phyloP scores from a whole-genome alignment of 352 stramenopile species.

The Phytophthora uliginosa region DNA sequence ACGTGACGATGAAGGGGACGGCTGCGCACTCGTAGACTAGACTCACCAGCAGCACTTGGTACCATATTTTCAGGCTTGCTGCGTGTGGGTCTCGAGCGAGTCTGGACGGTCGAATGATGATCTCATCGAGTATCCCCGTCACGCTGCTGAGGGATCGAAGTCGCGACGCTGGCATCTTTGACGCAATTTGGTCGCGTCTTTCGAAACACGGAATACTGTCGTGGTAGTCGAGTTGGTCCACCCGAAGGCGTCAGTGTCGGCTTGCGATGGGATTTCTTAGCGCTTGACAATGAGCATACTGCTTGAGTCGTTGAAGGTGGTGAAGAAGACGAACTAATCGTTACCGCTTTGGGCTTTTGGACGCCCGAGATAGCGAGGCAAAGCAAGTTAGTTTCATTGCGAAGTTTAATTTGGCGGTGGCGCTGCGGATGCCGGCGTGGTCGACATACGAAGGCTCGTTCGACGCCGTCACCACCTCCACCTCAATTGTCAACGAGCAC shows the following conservation, averaged over 20 bases:
- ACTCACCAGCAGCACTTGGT: conserved; percentile 49
- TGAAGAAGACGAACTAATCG: neutral
- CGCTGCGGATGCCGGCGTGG: neutral
- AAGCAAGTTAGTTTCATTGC: conserved; percentile 2
- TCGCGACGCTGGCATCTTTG: neutral
- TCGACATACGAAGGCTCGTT: neutral
- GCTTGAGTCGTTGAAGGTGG: neutral
- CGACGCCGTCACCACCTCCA: neutral
- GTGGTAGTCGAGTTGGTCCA: neutral
- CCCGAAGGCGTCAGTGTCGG: neutral
- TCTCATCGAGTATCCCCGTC: conserved; percentile 8
- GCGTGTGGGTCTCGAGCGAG: conserved; percentile 48
- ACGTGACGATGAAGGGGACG: conserved; percentile 65
- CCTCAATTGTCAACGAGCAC: neutral
- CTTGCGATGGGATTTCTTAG: neutral
- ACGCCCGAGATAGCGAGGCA: neutral
- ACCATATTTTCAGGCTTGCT: conserved; percentile 56
- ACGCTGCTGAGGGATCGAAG: conserved; percentile 7
- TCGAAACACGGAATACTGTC: neutral
- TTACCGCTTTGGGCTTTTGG: neutral
- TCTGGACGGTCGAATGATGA: conserved; percentile 5
- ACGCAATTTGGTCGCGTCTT: too few relatives aligned
- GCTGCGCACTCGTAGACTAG: conserved; percentile 60
- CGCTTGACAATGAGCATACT: conserved; percentile 10
- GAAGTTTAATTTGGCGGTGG: conserved; percentile 1